Evolutionary conservation across 495 filamentous ascomycete genomes (phyloP).

Genomic region (Trichoderma virens): DNA sequence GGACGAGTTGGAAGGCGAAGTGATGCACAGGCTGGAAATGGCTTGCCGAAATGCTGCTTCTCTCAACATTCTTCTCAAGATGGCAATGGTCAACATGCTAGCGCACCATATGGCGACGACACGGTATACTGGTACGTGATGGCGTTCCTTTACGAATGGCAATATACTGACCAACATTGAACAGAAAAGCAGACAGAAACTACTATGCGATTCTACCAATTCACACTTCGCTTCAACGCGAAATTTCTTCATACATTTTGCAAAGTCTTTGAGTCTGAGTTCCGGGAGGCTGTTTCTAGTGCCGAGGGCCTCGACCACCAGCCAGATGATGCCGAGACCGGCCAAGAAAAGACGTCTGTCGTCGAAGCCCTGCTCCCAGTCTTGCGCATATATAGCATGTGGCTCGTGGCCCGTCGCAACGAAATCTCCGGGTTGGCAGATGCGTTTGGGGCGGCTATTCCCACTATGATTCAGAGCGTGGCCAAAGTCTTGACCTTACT

Average conservation of each 20-base stretch:
- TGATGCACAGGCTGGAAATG: constrained; percentile 65
- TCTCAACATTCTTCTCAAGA: constrained; percentile 55
- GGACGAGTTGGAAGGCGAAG: constrained; percentile 79
- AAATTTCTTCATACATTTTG: constrained; percentile 73
- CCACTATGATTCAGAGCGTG: not conserved
- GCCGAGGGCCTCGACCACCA: not conserved
- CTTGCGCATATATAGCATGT: constrained; percentile 66
- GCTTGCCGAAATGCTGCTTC: constrained; percentile 58
- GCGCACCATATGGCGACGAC: constrained; percentile 64
- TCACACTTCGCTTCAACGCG: constrained; percentile 72
- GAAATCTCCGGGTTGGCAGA: not conserved
- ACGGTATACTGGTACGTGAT: constrained; percentile 51
- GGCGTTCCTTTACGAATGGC: not conserved
- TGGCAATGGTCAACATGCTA: constrained; percentile 78
- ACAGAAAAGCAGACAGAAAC: constrained; percentile 29
- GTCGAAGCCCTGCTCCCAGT: constrained; percentile 46
- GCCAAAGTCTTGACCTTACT: not conserved
- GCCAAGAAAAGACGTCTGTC: not conserved
- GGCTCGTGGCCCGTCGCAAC: constrained; percentile 40
- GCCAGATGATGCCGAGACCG: not conserved
- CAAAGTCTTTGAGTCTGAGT: constrained; percentile 59
- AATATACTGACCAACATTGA: constrained; percentile 19
- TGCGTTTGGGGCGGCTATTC: not conserved
- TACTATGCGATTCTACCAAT: constrained; percentile 53
- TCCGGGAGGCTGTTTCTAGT: constrained; percentile 24